Conservation (phyloP, 129 eudicot species). For the Flaveria bidentis region DNA sequence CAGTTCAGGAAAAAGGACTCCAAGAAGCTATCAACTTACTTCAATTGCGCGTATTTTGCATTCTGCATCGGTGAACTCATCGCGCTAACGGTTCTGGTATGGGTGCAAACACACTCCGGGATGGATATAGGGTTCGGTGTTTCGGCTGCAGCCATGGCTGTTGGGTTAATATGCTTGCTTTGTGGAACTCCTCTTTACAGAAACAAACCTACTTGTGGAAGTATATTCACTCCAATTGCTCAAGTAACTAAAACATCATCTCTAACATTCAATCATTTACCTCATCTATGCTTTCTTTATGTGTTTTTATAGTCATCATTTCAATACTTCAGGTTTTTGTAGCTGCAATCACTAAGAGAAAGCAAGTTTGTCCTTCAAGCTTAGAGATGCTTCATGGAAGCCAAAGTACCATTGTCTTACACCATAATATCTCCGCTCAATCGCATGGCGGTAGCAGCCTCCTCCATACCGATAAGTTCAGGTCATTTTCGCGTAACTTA, state of each 20-base stretch:
- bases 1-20: constrained; percentile 57
- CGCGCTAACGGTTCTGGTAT: constrained; percentile 71
- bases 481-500: constrained; percentile 28
- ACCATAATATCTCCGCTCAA: constrained; percentile 34
- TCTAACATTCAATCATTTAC: neutral
- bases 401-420: constrained; percentile 31
- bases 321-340: constrained; percentile 52
- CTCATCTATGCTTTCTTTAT: neutral
- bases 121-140: constrained; percentile 85
- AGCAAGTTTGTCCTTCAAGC: constrained; percentile 72
- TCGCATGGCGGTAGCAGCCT: constrained; percentile 42
- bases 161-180: constrained; percentile 61
- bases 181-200: constrained; percentile 57
- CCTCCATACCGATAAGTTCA: constrained; percentile 72
- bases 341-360: constrained; percentile 79
- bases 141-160: constrained; percentile 81
- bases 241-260: constrained; percentile 40
- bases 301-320: neutral
- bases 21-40: constrained; percentile 68
- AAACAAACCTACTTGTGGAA: constrained; percentile 64
- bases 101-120: constrained; percentile 85
- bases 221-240: constrained; percentile 80
- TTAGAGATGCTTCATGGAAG: constrained; percentile 60
- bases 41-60: constrained; percentile 80
- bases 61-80: constrained; percentile 77